A percentile compares a stretch with the other conserved stretches of the same genome.
These are phyloP conservation scores for Aristolochia fimbriata DNA, from an alignment of 164 flowering plant species.

Conservation along the genomic window DNA sequence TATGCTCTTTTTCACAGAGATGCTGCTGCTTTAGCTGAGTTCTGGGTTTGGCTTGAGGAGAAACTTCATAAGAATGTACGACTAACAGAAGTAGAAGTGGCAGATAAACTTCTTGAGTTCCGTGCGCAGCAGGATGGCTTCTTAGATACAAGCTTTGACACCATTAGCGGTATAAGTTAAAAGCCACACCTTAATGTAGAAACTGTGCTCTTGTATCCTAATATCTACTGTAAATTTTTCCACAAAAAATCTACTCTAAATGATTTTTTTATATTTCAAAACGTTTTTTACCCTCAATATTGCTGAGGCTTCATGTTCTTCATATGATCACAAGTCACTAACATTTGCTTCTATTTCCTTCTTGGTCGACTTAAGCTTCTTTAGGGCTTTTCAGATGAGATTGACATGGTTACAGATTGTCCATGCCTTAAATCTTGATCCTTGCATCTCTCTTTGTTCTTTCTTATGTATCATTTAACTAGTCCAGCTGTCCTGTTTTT, in stretches of 20 bases:
- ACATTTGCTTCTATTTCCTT: no score
- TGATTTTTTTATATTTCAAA: not conserved
- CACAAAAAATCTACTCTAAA: not conserved
- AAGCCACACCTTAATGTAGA: not conserved
- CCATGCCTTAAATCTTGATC: no score
- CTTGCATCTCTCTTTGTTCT: no score
- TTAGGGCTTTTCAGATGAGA: no score
- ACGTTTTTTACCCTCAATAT: no score
- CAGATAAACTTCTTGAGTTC: constrained; percentile 80
- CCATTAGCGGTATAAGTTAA: constrained; percentile 68
- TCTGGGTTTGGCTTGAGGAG: constrained; percentile 91
- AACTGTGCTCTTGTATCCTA: not conserved
- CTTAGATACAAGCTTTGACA: constrained; percentile 89
- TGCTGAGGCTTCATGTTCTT: no score
- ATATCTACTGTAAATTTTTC: no score
- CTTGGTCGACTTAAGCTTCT: no score
- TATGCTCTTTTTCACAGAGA: constrained; percentile 39
- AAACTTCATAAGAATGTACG: constrained; percentile 36
- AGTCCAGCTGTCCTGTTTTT: no score
- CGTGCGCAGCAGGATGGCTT: constrained; percentile 81
- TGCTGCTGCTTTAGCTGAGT: constrained; percentile 86
- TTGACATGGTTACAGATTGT: no score
- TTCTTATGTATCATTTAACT: no score
- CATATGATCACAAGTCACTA: no score
- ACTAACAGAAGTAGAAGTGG: constrained; percentile 80